phyloP scores from a whole-genome alignment of 2,329 filamentous ascomycete genomes.

The Myriosclerotinia scirpicola region DNA sequence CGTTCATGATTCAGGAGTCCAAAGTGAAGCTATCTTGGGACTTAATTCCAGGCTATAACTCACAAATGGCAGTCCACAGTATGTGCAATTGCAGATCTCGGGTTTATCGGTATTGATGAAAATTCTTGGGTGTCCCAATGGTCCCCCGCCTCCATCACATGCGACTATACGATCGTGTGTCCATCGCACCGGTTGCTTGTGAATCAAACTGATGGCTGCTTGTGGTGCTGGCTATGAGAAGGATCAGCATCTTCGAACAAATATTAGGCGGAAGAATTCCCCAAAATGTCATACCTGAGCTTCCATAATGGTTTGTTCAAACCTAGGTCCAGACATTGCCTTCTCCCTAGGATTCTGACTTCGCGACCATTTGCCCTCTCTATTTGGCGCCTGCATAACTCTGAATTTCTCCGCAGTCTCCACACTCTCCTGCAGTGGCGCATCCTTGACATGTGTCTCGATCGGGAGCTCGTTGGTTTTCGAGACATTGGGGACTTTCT shows the following conservation, averaged over 20 bases:
- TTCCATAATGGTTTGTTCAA: slow-evolving; percentile 95
- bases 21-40: neutral
- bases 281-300: slow-evolving; percentile 66
- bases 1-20: neutral
- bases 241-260: slow-evolving; percentile 39
- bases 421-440: slow-evolving; percentile 54
- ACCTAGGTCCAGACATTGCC: slow-evolving; percentile 91
- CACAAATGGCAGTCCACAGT: slow-evolving; percentile 93
- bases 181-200: slow-evolving; percentile 94
- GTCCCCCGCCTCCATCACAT: slow-evolving; percentile 90
- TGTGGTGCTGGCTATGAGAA: slow-evolving; percentile 73
- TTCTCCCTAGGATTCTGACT: slow-evolving; percentile 78
- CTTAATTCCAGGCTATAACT: neutral
- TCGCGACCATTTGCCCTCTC: slow-evolving; percentile 74
- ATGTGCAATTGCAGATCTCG: slow-evolving; percentile 84
- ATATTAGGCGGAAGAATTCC: too few relatives aligned
- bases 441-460: slow-evolving; percentile 51
- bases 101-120: slow-evolving; percentile 99
- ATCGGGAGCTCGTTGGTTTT: slow-evolving; percentile 59
- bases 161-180: slow-evolving; percentile 76
- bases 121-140: slow-evolving; percentile 85
- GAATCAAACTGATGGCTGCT: slow-evolving; percentile 92
- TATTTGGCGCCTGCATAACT: slow-evolving; percentile 77
- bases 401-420: slow-evolving; percentile 43
- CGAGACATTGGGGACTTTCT: slow-evolving; percentile 55